A percentile compares a stretch with the other conserved stretches of the same genome.
Evolutionary conservation across 805 yeast genomes (phyloP).

Genomic region (Gaillardinia entomophila): DNA sequence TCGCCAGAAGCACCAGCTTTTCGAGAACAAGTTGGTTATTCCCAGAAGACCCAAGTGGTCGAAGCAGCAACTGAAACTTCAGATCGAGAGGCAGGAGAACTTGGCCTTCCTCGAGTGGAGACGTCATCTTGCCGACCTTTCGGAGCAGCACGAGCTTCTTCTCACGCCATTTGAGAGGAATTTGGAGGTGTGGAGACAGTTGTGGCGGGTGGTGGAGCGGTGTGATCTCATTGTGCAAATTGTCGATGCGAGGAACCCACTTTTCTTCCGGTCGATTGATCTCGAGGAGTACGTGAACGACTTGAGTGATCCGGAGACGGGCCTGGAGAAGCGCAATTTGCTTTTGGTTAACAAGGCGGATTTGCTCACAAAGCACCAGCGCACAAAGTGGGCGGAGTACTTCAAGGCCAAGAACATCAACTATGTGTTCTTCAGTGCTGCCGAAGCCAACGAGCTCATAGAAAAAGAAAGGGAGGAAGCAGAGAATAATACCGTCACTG

Average conservation of each 20-base stretch:
- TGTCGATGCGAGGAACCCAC: slow-evolving; percentile 95
- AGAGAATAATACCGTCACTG: slow-evolving; percentile 18
- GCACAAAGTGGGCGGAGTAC: slow-evolving; percentile 83
- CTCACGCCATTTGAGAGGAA: slow-evolving; percentile 97
- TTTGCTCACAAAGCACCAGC: slow-evolving; percentile 68
- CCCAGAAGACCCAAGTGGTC: slow-evolving; percentile 94
- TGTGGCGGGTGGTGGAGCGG: slow-evolving; percentile 97
- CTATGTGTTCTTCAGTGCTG: slow-evolving; percentile 91
- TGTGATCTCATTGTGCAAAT: slow-evolving; percentile 92
- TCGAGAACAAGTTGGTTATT: slow-evolving; percentile 68
- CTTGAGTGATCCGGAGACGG: slow-evolving; percentile 46
- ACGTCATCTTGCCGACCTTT: slow-evolving; percentile 76
- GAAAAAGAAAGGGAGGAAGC: slow-evolving; percentile 53
- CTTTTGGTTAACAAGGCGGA: slow-evolving; percentile 92
- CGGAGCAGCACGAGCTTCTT: slow-evolving; percentile 77
- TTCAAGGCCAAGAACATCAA: slow-evolving; percentile 64
- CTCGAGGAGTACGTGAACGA: slow-evolving; percentile 79
- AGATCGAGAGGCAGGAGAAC: slow-evolving; percentile 82
- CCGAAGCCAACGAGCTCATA: slow-evolving; percentile 68
- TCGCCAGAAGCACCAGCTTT: slow-evolving; percentile 57
- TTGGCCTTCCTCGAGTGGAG: slow-evolving; percentile 94
- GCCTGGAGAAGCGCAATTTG: slow-evolving; percentile 60
- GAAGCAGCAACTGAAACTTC: slow-evolving; percentile 59
- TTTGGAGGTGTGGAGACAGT: slow-evolving; percentile 95
- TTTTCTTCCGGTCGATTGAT: slow-evolving; percentile 83